A percentile compares a stretch with the other conserved stretches of the same genome.
Evolutionary conservation across 2,329 filamentous ascomycete genomes (phyloP).

Genomic region (Ascomycota sp.): DNA sequence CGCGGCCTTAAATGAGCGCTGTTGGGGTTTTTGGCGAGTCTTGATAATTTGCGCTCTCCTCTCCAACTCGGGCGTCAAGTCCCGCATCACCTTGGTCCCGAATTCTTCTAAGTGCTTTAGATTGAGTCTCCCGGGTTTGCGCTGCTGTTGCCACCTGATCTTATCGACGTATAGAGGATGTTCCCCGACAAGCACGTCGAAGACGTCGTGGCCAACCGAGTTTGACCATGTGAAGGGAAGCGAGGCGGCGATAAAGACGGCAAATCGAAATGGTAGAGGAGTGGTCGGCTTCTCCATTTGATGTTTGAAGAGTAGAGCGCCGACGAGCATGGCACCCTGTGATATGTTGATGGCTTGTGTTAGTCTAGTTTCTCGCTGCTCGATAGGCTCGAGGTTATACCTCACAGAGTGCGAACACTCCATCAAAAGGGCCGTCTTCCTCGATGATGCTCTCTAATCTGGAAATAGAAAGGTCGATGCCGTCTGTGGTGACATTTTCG

Average conservation of each 20-base stretch:
- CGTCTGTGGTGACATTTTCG: neutral
- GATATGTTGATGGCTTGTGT: neutral
- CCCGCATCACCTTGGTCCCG: neutral
- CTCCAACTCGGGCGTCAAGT: neutral
- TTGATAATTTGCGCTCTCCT: neutral
- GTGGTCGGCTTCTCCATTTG: neutral
- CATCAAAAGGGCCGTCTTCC: slow-evolving; percentile 1
- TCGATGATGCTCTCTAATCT: neutral
- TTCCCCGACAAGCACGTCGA: neutral
- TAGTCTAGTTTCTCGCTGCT: neutral
- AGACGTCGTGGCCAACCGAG: neutral
- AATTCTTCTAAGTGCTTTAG: neutral
- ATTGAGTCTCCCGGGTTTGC: neutral
- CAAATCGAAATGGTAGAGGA: neutral
- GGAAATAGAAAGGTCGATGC: neutral
- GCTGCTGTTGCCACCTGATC: neutral
- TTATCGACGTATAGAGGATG: neutral
- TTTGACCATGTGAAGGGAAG: neutral
- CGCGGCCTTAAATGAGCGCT: neutral
- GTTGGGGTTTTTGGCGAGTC: neutral
- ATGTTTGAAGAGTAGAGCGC: neutral
- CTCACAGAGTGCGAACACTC: neutral
- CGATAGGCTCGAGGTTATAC: neutral
- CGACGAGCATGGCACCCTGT: neutral
- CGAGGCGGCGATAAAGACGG: neutral